These are phyloP conservation scores for Dipodascopsis uninucleata DNA, from an alignment of 805 yeast genomes.

Conservation along the genomic window DNA sequence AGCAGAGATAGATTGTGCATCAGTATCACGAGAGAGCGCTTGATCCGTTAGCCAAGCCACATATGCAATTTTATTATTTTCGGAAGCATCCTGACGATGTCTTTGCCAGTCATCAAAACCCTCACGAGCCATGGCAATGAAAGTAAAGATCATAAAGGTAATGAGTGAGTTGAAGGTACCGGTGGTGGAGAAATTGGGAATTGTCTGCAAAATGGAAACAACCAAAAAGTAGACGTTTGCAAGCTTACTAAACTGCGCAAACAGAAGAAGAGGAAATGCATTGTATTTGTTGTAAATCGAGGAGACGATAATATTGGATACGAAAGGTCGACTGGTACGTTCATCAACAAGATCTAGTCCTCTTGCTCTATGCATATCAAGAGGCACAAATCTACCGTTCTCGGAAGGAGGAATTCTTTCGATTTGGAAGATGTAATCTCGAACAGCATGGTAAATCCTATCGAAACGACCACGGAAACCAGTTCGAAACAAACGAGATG, in stretches of 20 bases:
- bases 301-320: conserved; percentile 71
- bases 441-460: conserved; percentile 8
- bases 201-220: conserved; percentile 90
- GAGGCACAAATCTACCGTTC: conserved; percentile 74
- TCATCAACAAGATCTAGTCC: conserved; percentile 56
- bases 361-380: conserved; percentile 43
- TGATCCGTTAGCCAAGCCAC: conserved; percentile 36
- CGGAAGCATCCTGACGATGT: conserved; percentile 79
- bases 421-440: conserved; percentile 33
- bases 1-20: conserved; percentile 7
- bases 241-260: conserved; percentile 86
- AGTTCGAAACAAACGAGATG: conserved; percentile 12
- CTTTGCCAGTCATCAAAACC: conserved; percentile 91
- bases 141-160: conserved; percentile 79
- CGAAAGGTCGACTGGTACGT: conserved; percentile 58
- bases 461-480: conserved; percentile 13
- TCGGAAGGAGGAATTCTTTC: conserved; percentile 47
- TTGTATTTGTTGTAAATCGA: conserved; percentile 78
- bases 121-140: conserved; percentile 86
- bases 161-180: conserved; percentile 92
- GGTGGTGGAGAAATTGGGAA: conserved; percentile 96
- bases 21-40: conserved; percentile 35
- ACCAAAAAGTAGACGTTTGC: conserved; percentile 89
- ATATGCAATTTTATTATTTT: conserved; percentile 57
- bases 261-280: conserved; percentile 81